Percentiles rank a stretch among this genome's conserved stretches.
phyloP scores from a whole-genome alignment of 2,329 filamentous ascomycete genomes.

The Fusarium aywerte region DNA sequence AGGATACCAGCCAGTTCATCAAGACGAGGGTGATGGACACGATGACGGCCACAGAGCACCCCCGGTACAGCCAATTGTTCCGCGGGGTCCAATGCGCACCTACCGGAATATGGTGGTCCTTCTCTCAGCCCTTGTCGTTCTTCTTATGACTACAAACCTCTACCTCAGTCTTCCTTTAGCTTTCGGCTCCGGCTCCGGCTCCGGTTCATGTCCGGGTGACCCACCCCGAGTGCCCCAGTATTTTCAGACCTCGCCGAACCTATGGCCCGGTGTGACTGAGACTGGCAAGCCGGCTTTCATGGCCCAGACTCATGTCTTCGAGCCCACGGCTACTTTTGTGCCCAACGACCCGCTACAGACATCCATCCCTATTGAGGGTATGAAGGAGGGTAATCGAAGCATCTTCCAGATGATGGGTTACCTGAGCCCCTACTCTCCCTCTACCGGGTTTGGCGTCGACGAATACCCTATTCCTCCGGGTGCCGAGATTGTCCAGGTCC shows the following conservation, averaged over 20 bases:
- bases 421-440: constrained; percentile 75
- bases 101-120: constrained; percentile 48
- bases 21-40: constrained; percentile 47
- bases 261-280: constrained; percentile 73
- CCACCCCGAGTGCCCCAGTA: constrained; percentile 66
- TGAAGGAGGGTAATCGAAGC: constrained; percentile 65
- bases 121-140: constrained; percentile 50
- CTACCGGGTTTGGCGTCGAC: constrained; percentile 77
- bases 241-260: constrained; percentile 69
- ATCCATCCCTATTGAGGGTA: constrained; percentile 71
- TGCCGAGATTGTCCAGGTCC: constrained; percentile 75
- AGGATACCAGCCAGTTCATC: constrained; percentile 51
- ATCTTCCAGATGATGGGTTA: constrained; percentile 77
- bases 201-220: constrained; percentile 46
- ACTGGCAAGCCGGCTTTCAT: constrained; percentile 77
- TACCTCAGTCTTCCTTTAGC: constrained; percentile 51
- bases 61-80: constrained; percentile 27
- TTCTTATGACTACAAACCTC: constrained; percentile 53
- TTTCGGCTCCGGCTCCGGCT: constrained; percentile 38
- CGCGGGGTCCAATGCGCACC: constrained; percentile 41
- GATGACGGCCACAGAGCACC: constrained; percentile 32
- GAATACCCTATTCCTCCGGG: constrained; percentile 75
- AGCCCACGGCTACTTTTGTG: constrained; percentile 72
- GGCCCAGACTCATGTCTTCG: constrained; percentile 75
- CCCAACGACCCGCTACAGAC: constrained; percentile 79